Base-by-base conservation (phyloP, 306 rosid genomes). In the Urtica urens region DNA sequence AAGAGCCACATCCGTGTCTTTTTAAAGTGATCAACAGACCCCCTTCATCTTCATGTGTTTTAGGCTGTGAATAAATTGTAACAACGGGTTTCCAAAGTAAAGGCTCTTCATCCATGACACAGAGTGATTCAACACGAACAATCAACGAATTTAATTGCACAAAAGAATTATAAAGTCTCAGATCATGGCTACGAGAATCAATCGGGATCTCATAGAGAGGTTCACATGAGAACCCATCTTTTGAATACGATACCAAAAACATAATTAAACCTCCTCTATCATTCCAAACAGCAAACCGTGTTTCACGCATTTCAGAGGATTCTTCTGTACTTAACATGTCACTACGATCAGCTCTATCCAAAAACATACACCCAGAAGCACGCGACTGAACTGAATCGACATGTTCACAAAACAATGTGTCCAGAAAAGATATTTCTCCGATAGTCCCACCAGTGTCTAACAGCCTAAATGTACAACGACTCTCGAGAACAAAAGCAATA, bases 171-270 rank as follows among this genome's bases (percentile, higher is more conserved):
- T 82, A 77, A 39, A 62, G 59, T 56, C 74, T 69, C 55, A 11
- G 47, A 53, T 74, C 77, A 51, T 67, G 55, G 17, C 69, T 55
- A 75, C 43, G 60, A 77, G 55, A 45, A 61, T 67, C 23, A 5
- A 82, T 66, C 24, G 88, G 92, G 67, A 90, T 79, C 69, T 79
- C 92, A 62, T 66, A 69, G 63, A 66, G 72, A 35, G 68, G 76
- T 58, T 77, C 69, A 37, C 76, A 79, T 19, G 43, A 72, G 48
- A 90, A 79, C 44, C 58, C 35, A 31, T 67, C 79, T 64, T 86
- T 69, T 59, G 60, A 49, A 73, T 68, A 66, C 13, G 71, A 70
- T 42, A 90, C 29, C 51, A 51, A 59, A 60, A 67, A 77, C 28
- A 81, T 69, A 71, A 77, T 35, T 61, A 78, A 81, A 63, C 27